Percentiles rank a stretch among this genome's conserved stretches.
Evolutionary conservation across 306 rosid genomes (phyloP).

Genomic region (Cicer chorassanicum): DNA sequence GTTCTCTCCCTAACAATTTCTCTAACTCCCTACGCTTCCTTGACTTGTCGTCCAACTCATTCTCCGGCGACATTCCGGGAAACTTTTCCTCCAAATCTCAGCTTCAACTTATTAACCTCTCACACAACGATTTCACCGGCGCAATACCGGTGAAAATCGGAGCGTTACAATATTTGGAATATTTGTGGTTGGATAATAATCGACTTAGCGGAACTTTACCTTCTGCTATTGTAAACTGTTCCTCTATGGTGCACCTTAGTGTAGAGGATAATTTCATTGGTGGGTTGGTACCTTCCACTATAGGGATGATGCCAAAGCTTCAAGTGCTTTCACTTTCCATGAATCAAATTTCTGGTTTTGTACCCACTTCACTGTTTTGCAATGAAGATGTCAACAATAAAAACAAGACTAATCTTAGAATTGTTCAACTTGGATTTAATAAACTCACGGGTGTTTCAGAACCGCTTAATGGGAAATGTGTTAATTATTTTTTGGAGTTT

Average conservation of each 20-base stretch:
- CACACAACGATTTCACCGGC: slow-evolving; percentile 68
- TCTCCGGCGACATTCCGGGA: slow-evolving; percentile 65
- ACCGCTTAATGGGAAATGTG: slow-evolving; percentile 58
- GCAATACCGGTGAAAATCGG: slow-evolving; percentile 61
- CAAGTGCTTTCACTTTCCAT: slow-evolving; percentile 67
- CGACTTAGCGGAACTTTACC: slow-evolving; percentile 66
- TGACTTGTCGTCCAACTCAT: slow-evolving; percentile 63
- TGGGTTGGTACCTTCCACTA: slow-evolving; percentile 69
- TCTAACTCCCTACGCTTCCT: slow-evolving; percentile 57
- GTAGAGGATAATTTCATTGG: slow-evolving; percentile 63
- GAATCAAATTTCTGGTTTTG: slow-evolving; percentile 66
- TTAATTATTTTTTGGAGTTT: slow-evolving; percentile 53
- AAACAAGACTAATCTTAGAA: slow-evolving; percentile 42
- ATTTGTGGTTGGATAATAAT: slow-evolving; percentile 67
- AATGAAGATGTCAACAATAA: slow-evolving; percentile 3
- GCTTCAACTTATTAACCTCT: slow-evolving; percentile 65
- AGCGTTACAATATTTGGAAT: slow-evolving; percentile 53
- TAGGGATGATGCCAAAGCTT: slow-evolving; percentile 67
- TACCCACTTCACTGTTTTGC: slow-evolving; percentile 67
- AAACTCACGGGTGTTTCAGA: slow-evolving; percentile 65
- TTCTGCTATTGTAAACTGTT: slow-evolving; percentile 70
- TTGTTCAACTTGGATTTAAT: slow-evolving; percentile 62
- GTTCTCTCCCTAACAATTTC: slow-evolving; percentile 46
- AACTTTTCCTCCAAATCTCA: slow-evolving; percentile 58
- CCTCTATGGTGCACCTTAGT: slow-evolving; percentile 63